These are phyloP conservation scores for Brasenia schreberi DNA, from an alignment of 164 flowering plant species.

Conservation along the genomic window DNA sequence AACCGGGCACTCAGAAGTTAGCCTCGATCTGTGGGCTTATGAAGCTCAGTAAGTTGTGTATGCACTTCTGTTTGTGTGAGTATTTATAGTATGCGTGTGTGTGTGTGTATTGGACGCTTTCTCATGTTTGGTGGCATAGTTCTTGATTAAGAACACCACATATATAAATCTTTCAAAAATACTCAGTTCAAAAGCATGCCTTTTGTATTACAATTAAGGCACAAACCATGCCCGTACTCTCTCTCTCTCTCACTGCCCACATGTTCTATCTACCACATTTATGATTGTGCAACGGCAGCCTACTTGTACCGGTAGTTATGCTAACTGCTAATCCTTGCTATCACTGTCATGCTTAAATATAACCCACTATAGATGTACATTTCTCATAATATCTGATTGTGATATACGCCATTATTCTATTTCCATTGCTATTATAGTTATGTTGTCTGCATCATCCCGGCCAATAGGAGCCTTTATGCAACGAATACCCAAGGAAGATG, in stretches of 20 bases:
- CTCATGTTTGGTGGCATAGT: too few relatives aligned
- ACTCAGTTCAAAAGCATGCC: too few relatives aligned
- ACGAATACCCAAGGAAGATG: neutral
- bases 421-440: too few relatives aligned
- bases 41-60: too few relatives aligned
- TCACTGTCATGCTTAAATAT: neutral
- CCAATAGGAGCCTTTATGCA: neutral
- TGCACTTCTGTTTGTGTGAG: too few relatives aligned
- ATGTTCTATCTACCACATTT: neutral
- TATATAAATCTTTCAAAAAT: too few relatives aligned
- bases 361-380: neutral
- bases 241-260: neutral
- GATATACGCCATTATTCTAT: neutral
- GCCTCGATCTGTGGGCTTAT: too few relatives aligned
- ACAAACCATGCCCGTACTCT: neutral
- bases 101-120: too few relatives aligned
- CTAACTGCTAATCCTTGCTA: neutral
- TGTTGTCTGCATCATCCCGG: neutral
- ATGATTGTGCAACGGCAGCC: neutral
- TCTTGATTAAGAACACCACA: too few relatives aligned
- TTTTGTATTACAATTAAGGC: too few relatives aligned
- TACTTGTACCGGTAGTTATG: neutral
- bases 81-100: too few relatives aligned
- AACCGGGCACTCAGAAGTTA: too few relatives aligned
- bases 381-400: neutral